Percentiles rank a stretch among this genome's conserved stretches.
Conservation (phyloP, 2,329 filamentous ascomycete genomes). For the Diaporthe amygdali region DNA sequence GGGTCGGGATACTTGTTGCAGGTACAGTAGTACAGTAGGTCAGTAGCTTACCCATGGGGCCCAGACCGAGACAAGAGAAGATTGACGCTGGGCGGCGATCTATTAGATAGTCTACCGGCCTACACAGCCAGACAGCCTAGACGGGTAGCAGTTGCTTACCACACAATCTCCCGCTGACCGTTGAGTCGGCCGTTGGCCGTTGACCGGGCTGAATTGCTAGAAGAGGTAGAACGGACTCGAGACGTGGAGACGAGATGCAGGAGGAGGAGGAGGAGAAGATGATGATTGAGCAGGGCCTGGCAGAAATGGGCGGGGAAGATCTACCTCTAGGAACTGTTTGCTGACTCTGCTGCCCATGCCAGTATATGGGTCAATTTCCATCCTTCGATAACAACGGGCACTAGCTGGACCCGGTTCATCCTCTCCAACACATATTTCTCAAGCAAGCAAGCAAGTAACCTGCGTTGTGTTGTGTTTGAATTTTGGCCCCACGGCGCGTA, state of each 20-base stretch:
- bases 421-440: background rate
- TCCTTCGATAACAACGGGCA: background rate
- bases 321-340: background rate
- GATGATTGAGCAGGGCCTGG: background rate
- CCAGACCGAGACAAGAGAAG: background rate
- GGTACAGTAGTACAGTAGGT: background rate
- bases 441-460: background rate
- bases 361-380: slow-evolving; percentile 2
- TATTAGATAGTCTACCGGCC: background rate
- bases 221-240: no score
- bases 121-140: background rate
- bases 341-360: background rate
- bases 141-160: background rate
- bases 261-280: no score
- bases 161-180: background rate
- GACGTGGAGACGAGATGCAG: no score
- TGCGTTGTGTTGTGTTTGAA: background rate
- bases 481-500: background rate
- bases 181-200: background rate
- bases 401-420: background rate
- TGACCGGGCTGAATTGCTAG: background rate
- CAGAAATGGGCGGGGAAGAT: background rate
- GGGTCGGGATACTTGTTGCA: background rate
- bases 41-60: background rate
- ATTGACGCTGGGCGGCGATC: background rate